phyloP scores from a whole-genome alignment of 1,139 yeast species.

The Pichia sp. region DNA sequence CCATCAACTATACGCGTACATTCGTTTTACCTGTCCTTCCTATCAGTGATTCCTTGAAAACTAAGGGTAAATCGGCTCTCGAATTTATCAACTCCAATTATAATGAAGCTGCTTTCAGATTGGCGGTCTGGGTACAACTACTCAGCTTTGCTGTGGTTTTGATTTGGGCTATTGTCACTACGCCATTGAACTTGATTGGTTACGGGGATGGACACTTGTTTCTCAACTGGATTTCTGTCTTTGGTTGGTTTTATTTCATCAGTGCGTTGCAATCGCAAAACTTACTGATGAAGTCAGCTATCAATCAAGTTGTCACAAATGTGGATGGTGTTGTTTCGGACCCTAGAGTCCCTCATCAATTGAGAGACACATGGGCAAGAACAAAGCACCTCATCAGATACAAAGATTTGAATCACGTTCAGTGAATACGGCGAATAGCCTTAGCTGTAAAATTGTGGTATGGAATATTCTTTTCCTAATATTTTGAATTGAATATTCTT shows the following conservation, averaged over 20 bases:
- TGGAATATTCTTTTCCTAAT: too few species aligned
- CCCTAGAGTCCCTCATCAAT: constrained; percentile 53
- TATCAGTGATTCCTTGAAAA: constrained; percentile 39
- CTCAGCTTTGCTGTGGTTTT: neutral
- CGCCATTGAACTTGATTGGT: constrained; percentile 19
- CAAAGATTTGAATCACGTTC: constrained; percentile 8
- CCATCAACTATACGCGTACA: constrained; percentile 60
- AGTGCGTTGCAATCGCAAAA: constrained; percentile 78
- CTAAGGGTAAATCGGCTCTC: constrained; percentile 17
- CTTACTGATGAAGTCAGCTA: constrained; percentile 64
- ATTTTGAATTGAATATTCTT: neutral
- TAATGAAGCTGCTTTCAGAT: constrained; percentile 10
- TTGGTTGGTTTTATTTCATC: constrained; percentile 43
- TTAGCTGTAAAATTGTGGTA: too few species aligned
- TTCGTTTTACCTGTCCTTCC: constrained; percentile 66
- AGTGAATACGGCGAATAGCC: neutral
- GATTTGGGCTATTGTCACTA: constrained; percentile 14
- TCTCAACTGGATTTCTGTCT: constrained; percentile 10
- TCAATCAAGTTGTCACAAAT: constrained; percentile 68
- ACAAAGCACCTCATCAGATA: constrained; percentile 36
- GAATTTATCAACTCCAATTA: constrained; percentile 10
- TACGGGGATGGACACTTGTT: constrained; percentile 18
- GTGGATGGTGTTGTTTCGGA: constrained; percentile 61
- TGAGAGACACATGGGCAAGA: constrained; percentile 59
- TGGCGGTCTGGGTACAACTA: constrained; percentile 16